Conservation (phyloP, 163 green algal species). For the Chloroidium sp. region DNA sequence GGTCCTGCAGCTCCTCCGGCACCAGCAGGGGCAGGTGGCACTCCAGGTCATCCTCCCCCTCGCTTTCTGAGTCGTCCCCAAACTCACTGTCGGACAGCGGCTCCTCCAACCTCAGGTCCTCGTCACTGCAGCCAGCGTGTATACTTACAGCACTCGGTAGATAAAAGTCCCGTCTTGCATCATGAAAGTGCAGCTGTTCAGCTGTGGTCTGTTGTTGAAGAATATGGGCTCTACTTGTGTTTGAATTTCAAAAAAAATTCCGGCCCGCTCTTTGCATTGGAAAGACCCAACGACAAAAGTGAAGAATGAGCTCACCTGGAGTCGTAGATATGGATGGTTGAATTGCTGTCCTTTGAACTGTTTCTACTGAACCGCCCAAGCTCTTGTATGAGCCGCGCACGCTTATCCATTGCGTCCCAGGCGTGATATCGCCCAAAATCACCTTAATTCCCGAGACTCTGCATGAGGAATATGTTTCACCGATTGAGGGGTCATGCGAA, state of each 20-base stretch:
- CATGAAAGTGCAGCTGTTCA: background rate
- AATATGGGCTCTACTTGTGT: background rate
- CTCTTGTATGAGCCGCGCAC: background rate
- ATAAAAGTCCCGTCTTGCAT: background rate
- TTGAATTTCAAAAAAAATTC: background rate
- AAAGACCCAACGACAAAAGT: too few species aligned
- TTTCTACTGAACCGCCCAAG: background rate
- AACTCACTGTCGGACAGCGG: background rate
- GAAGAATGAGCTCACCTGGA: too few species aligned
- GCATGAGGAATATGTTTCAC: background rate
- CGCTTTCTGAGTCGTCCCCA: background rate
- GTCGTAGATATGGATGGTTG: background rate
- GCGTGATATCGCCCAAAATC: too few species aligned
- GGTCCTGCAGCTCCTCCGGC: background rate
- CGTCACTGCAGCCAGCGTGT: background rate
- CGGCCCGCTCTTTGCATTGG: background rate
- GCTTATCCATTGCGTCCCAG: background rate
- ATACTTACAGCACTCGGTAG: background rate
- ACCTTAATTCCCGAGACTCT: background rate
- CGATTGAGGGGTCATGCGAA: background rate
- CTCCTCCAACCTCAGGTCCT: background rate
- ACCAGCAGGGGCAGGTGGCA: background rate
- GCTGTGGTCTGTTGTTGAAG: background rate
- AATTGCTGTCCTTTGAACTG: background rate
- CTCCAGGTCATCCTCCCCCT: background rate